Evolutionary conservation across 2,329 filamentous ascomycete species (phyloP).

Genomic region (Exserohilum rostratum): DNA sequence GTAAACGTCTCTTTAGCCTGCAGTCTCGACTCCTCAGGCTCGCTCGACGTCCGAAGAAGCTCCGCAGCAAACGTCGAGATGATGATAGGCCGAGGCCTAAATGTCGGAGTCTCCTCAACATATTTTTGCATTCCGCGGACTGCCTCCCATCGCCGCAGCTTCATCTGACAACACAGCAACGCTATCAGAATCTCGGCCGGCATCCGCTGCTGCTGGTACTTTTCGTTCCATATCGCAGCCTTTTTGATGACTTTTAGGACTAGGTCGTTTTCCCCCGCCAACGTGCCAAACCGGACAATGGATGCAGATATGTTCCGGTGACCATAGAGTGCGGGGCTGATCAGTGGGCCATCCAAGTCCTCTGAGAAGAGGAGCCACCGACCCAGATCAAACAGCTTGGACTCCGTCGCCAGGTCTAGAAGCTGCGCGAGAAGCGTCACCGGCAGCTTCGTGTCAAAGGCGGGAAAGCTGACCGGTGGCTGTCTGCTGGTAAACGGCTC

Average conservation of each 20-base stretch:
- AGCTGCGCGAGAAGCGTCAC: conserved; percentile 56
- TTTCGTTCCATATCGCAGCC: conserved; percentile 23
- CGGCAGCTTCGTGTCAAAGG: conserved; percentile 55
- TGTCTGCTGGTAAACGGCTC: conserved; percentile 34
- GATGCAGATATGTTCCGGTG: conserved; percentile 58
- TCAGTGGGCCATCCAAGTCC: conserved; percentile 62
- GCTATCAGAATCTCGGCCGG: conserved; percentile 45
- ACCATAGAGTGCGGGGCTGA: conserved; percentile 53
- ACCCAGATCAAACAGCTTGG: conserved; percentile 57
- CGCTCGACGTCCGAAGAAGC: conserved; percentile 33
- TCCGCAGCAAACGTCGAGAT: conserved; percentile 40
- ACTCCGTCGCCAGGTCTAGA: conserved; percentile 57
- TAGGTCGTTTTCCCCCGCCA: conserved; percentile 53
- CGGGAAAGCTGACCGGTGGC: conserved; percentile 52
- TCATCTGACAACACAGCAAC: conserved; percentile 53
- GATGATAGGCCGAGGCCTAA: conserved; percentile 35
- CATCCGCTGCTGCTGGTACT: conserved; percentile 34
- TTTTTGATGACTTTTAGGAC: conserved; percentile 41
- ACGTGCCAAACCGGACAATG: conserved; percentile 61
- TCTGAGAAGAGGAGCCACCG: conserved; percentile 60
- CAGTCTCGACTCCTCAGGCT: conserved; percentile 10
- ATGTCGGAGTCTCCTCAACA: conserved; percentile 30
- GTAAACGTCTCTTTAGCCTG: conserved; percentile 34
- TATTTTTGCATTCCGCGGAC: conserved; percentile 48
- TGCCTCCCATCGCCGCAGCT: conserved; percentile 49